These are phyloP conservation scores for Pyricularia sp. DNA, from an alignment of 2,329 filamentous ascomycete species.

Conservation along the genomic window DNA sequence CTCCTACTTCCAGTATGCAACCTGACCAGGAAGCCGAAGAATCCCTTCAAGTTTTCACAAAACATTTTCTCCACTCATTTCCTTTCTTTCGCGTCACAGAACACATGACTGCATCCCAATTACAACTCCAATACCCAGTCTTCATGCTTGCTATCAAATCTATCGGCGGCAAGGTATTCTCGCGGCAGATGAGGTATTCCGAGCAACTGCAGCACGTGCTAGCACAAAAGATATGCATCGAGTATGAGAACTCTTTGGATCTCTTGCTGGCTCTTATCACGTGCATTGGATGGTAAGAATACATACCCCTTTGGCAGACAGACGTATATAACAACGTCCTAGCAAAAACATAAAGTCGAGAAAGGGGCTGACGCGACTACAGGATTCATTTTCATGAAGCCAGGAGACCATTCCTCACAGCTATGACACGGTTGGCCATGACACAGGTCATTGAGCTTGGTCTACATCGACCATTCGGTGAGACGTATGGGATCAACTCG, in stretches of 20 bases:
- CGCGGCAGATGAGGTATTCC: conserved; percentile 28
- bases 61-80: conserved; percentile 28
- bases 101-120: conserved; percentile 23
- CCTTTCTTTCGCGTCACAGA: conserved; percentile 32
- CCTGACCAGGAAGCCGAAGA: conserved; percentile 23
- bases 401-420: conserved; percentile 31
- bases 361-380: conserved; percentile 12
- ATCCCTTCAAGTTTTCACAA: conserved; percentile 29
- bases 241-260: conserved; percentile 39
- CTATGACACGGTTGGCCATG: conserved; percentile 30
- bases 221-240: conserved; percentile 32
- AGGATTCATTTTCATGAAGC: conserved; percentile 17
- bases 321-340: too few species aligned
- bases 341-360: too few species aligned
- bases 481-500: conserved; percentile 16
- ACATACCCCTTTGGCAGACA: conserved; percentile 14
- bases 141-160: conserved; percentile 40
- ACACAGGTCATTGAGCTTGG: conserved; percentile 35
- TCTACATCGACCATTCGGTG: conserved; percentile 28
- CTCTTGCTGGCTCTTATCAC: conserved; percentile 31
- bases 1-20: neutral
- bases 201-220: conserved; percentile 32
- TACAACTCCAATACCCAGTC: conserved; percentile 32
- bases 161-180: conserved; percentile 29
- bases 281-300: conserved; percentile 27